Evolutionary conservation across 2,329 filamentous ascomycete species (phyloP).

Genomic region (Orbilia javanica): DNA sequence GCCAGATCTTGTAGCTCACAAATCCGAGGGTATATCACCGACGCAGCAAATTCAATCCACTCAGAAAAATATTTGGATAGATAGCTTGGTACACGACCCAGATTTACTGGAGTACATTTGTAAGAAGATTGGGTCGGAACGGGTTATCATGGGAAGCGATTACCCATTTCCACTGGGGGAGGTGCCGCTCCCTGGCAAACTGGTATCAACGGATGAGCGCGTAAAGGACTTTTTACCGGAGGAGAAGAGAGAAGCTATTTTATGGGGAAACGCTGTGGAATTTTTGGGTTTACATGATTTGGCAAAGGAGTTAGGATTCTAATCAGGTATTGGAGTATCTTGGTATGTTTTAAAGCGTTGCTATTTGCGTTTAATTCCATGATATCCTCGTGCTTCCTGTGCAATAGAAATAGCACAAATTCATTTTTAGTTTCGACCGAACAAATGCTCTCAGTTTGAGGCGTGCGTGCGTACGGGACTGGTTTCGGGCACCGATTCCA

Average conservation of each 20-base stretch:
- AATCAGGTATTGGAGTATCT: neutral
- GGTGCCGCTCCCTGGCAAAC: slow-evolving; percentile 64
- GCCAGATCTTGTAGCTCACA: slow-evolving; percentile 64
- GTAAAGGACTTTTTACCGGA: slow-evolving; percentile 63
- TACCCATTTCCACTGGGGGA: slow-evolving; percentile 65
- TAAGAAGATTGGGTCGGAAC: slow-evolving; percentile 63
- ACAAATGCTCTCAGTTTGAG: too few species aligned
- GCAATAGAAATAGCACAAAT: neutral
- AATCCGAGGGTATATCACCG: slow-evolving; percentile 63
- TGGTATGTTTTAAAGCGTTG: neutral
- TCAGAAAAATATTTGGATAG: slow-evolving; percentile 63
- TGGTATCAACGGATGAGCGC: slow-evolving; percentile 63
- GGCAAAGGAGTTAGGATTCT: slow-evolving; percentile 60
- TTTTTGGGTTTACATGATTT: slow-evolving; percentile 62
- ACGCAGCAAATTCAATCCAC: slow-evolving; percentile 62
- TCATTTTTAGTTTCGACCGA: neutral
- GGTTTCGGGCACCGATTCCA: too few species aligned
- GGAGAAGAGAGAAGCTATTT: slow-evolving; percentile 63
- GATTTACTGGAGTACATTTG: slow-evolving; percentile 64
- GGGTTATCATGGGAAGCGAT: slow-evolving; percentile 64
- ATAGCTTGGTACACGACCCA: slow-evolving; percentile 64
- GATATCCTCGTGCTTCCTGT: neutral
- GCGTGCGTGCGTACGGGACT: too few species aligned
- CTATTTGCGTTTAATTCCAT: neutral
- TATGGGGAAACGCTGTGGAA: slow-evolving; percentile 64